These are phyloP conservation scores for Claviceps africana DNA, from an alignment of 2,329 filamentous ascomycete genomes.

Conservation along the genomic window DNA sequence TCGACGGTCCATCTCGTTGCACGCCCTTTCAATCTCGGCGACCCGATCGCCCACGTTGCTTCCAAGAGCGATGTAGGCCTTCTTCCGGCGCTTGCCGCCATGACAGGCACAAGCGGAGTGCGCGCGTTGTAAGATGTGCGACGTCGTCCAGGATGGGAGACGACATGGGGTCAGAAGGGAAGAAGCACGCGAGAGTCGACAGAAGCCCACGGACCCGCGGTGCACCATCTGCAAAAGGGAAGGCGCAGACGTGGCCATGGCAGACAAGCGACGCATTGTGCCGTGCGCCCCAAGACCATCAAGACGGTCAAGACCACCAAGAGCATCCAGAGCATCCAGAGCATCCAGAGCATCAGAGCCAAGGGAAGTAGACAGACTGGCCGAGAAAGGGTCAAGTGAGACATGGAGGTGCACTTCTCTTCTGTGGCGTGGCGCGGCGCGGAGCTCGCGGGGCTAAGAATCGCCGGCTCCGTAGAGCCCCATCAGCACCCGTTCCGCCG, in stretches of 20 bases:
- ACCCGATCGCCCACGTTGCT: slow-evolving; percentile 86
- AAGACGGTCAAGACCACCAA: too few species aligned
- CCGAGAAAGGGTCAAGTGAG: neutral
- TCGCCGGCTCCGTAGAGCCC: slow-evolving; percentile 4
- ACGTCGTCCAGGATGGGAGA: neutral
- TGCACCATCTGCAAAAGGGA: neutral
- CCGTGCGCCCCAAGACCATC: neutral
- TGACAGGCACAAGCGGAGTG: slow-evolving; percentile 22
- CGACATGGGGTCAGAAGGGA: neutral
- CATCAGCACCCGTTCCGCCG: too few species aligned
- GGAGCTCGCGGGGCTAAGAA: slow-evolving; percentile 3
- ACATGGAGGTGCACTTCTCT: too few species aligned
- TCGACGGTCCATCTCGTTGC: slow-evolving; percentile 57
- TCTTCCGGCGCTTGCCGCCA: slow-evolving; percentile 22
- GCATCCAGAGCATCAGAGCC: neutral
- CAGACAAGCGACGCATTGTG: neutral
- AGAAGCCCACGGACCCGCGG: neutral
- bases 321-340: too few species aligned
- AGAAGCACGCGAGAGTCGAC: neutral
- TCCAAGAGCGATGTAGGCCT: slow-evolving; percentile 73
- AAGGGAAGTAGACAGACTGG: neutral
- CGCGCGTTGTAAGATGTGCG: slow-evolving; percentile 5
- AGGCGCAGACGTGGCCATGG: neutral
- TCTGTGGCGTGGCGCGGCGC: neutral
- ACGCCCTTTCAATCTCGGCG: slow-evolving; percentile 71